Base-by-base conservation (phyloP, 495 filamentous ascomycete species). In the Podospora pseudopauciseta region DNA sequence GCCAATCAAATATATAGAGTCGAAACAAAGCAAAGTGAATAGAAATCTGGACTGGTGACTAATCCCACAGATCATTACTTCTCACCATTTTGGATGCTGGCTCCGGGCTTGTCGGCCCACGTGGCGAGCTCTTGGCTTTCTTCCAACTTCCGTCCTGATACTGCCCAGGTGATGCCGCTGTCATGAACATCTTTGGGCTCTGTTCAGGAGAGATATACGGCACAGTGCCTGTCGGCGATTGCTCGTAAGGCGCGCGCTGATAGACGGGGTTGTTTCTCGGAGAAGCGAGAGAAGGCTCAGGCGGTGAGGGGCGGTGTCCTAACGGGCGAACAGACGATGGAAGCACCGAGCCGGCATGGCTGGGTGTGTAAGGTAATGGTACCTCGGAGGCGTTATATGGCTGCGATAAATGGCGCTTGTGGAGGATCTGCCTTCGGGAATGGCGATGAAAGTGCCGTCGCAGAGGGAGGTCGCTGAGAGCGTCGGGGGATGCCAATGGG, bases 181-280 rank as follows among this genome's bases (percentile, higher is more conserved):
- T 39, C 34, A 57, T 54, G 19, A 66, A 59, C 5, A 62, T 23
- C 9, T 58, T 53, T 2, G 70, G 66, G 26, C 66, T 71, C 26
- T 68, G 62, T 54, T 71, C 53, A 6, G 70, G 54, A 30, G 62
- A 30, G 4, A 72, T 18, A 27, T 60, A 74, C 2, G 70, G 70
- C 18, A 66, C 67, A 1, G 60, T 39, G 34, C 67, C 64, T 13
- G 63, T 44, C 0, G 65, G 65, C 1, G 65, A 60, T 2, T 54
- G n/a, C 0, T 74, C 70, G 18, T 70, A 70, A 2, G 72, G 63
- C 4, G 19, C 32, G 7, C 68, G 68, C 9, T 72, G 70, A 27
- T 73, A 70, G 5, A 72, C 68, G 2, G 62, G 70, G 18, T 69
- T 64, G 5, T 69, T 66, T 5, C 26, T n/a, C 56, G 73, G 73